phyloP scores from a whole-genome alignment of 192 early-diverging fungal species.

The Podochytrium sp. region DNA sequence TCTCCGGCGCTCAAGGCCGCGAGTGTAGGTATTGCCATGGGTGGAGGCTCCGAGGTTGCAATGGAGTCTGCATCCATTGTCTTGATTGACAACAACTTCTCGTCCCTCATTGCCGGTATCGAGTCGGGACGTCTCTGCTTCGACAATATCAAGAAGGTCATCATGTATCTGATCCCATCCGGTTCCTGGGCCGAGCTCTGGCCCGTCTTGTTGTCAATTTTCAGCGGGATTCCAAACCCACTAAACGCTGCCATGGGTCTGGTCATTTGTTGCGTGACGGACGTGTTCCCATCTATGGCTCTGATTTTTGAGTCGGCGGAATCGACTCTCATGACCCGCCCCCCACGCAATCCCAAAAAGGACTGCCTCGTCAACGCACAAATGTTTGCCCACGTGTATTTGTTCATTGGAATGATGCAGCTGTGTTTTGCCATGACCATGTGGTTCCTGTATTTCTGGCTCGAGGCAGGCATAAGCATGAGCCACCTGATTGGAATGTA shows the following conservation, averaged over 20 bases:
- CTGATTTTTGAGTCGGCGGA: conserved; percentile 81
- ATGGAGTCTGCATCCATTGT: conserved; percentile 50
- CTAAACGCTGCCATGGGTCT: conserved; percentile 71
- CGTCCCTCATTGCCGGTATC: conserved; percentile 76
- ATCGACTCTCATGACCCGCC: conserved; percentile 66
- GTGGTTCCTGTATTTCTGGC: conserved; percentile 39
- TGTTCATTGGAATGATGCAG: conserved; percentile 75
- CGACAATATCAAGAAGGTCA: conserved; percentile 87
- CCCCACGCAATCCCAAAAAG: conserved; percentile 70
- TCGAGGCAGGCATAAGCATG: background rate
- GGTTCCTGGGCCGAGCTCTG: conserved; percentile 79
- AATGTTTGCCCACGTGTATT: conserved; percentile 74
- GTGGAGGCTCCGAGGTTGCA: conserved; percentile 72
- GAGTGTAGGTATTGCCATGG: conserved; percentile 88
- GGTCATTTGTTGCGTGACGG: conserved; percentile 51
- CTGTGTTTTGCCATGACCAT: conserved; percentile 65
- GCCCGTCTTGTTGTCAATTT: conserved; percentile 77
- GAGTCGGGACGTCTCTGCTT: conserved; percentile 82
- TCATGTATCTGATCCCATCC: conserved; percentile 80
- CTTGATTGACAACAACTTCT: conserved; percentile 61
- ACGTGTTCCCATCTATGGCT: conserved; percentile 63
- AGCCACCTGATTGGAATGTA: background rate
- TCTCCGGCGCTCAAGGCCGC: conserved; percentile 89
- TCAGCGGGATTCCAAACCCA: conserved; percentile 78
- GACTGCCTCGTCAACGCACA: conserved; percentile 69